Evolutionary conservation across 2,329 filamentous ascomycete genomes (phyloP), one percentile per base, ranked within the genome.

Genomic region (Cryoendolithus antarcticus): DNA sequence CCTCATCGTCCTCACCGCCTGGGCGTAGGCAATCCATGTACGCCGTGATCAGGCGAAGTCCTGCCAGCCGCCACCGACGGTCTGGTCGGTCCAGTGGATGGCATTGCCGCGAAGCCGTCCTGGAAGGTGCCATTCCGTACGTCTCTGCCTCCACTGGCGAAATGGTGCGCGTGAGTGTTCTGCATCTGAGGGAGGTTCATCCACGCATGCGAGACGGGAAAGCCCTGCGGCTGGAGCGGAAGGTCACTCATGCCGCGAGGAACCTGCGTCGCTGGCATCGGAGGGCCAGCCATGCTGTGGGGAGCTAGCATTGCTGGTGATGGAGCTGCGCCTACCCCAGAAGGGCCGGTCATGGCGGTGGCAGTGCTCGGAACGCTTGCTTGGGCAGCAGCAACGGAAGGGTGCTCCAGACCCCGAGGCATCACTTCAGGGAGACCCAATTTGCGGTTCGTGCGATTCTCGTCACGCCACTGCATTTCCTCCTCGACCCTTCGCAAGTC

Each of bases 401-500:
- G 9, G 24, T 24, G 12, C 4, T 24, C 11, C 34, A 10, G 3
- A 24, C 24, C 24, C 27, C 24, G 24, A 12, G 13, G 34, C 34
- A 12, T 12, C 15, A 10, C 4, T 10, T 15, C 24, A 12, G 15
- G 24, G 8, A 27, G 34, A 10, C 15, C 9, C 15, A 3, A 12
- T 24, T 29, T 21, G 34, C 13, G 11, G 9, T 24, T 29, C 9
- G 8, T 36, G 10, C 9, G 12, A 7, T 24, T 19, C 6, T 7
- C 19, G 5, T 24, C 33, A n/a, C 19, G 11, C 33, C 11, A 6
- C 19, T 13, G 33, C 19, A 60, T 45, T 12, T 55, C 53, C 11
- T 47, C 45, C 27, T 54, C 43, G 3, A 57, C 53, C 32, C 55
- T 50, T 7, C 36, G 41, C 32, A 46, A 36, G 40, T 61, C 58